Evolutionary conservation across 2,329 filamentous ascomycete genomes (phyloP).

Genomic region (Cercospora citrullina): DNA sequence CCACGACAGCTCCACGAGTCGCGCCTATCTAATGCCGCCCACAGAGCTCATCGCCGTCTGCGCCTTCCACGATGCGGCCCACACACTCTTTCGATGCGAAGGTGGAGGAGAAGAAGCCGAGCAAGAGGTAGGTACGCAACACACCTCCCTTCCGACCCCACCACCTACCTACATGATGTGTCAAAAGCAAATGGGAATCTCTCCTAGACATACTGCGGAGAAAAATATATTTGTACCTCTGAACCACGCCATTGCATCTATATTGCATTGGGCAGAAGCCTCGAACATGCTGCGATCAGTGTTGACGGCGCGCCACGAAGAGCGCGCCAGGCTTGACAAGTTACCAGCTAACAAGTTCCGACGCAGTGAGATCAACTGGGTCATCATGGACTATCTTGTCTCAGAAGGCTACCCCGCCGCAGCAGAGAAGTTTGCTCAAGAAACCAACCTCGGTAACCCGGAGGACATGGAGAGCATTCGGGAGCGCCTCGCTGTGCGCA

Average conservation of each 20-base stretch:
- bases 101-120: constrained; percentile 79
- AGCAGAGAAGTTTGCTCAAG: constrained; percentile 87
- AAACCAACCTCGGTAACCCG: constrained; percentile 80
- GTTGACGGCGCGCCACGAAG: constrained; percentile 1
- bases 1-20: neutral
- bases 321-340: constrained; percentile 10
- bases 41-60: constrained; percentile 65
- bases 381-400: constrained; percentile 96
- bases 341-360: constrained; percentile 26
- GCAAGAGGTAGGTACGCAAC: constrained; percentile 71
- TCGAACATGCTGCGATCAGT: constrained; percentile 4
- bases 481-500: constrained; percentile 77
- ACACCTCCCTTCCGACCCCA: constrained; percentile 8
- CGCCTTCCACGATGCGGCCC: constrained; percentile 63
- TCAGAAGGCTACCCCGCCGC: constrained; percentile 93
- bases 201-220: constrained; percentile 96
- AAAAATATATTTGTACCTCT: constrained; percentile 76
- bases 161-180: constrained; percentile 68
- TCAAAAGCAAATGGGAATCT: constrained; percentile 99
- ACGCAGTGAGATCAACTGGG: constrained; percentile 83
- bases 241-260: constrained; percentile 42
- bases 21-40: neutral
- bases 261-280: constrained; percentile 5
- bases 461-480: constrained; percentile 70
- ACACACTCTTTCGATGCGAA: constrained; percentile 75